phyloP scores from a whole-genome alignment of 2,329 filamentous ascomycete species.

The Eutypella sp. region DNA sequence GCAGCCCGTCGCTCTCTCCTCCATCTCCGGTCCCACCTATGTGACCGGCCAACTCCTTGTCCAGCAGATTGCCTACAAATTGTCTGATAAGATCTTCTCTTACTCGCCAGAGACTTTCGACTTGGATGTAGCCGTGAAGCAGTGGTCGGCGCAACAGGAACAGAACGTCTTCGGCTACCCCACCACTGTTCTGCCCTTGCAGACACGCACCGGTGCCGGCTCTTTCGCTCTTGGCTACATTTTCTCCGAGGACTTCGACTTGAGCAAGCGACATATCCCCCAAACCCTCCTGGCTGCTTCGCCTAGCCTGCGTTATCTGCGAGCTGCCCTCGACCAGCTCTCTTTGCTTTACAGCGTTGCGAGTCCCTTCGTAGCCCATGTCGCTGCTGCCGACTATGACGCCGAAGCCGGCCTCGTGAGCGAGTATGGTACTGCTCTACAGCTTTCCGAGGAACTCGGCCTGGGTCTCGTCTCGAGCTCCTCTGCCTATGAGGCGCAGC shows the following conservation, averaged over 20 bases:
- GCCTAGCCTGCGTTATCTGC: conserved; percentile 73
- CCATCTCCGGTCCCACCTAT: conserved; percentile 84
- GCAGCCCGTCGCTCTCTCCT: conserved; percentile 47
- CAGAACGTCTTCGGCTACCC: conserved; percentile 78
- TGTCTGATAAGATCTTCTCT: conserved; percentile 96
- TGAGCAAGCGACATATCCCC: conserved; percentile 84
- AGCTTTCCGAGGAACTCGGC: conserved; percentile 83
- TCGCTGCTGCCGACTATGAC: conserved; percentile 85
- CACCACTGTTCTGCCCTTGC: conserved; percentile 72
- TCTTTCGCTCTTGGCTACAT: conserved; percentile 92
- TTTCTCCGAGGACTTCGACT: conserved; percentile 94
- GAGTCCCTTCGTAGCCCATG: conserved; percentile 87
- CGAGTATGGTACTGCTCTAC: conserved; percentile 79
- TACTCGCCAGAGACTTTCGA: conserved; percentile 94
- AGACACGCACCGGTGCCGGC: conserved; percentile 85
- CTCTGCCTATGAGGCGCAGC: conserved; percentile 87
- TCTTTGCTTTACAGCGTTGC: conserved; percentile 86
- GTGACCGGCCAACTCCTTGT: conserved; percentile 88
- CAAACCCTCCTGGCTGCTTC: conserved; percentile 88
- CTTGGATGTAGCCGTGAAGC: conserved; percentile 74
- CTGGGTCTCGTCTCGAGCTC: conserved; percentile 79
- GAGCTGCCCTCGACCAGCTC: conserved; percentile 83
- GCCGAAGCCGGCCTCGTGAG: conserved; percentile 66
- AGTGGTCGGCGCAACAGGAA: conserved; percentile 67
- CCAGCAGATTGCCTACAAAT: conserved; percentile 90